These are phyloP conservation scores for Saturnispora zaruensis DNA, from an alignment of 805 yeast species.

Conservation along the genomic window DNA sequence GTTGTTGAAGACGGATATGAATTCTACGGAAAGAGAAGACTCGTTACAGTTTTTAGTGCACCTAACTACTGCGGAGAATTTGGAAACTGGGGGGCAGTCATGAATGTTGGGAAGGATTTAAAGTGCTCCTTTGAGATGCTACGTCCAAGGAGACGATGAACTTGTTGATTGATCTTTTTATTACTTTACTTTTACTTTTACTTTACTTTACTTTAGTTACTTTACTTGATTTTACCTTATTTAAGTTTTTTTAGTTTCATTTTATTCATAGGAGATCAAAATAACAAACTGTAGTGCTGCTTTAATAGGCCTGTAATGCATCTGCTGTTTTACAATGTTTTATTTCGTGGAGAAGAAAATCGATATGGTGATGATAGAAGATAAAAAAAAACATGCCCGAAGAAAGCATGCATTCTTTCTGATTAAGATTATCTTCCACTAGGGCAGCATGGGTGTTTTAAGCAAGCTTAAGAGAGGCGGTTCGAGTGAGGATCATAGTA, in stretches of 20 bases:
- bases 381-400: background rate
- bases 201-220: background rate
- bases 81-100: slow-evolving; percentile 72
- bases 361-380: background rate
- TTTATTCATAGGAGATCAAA: background rate
- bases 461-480: slow-evolving; percentile 1
- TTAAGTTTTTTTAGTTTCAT: background rate
- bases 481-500: background rate
- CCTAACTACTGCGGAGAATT: slow-evolving; percentile 82
- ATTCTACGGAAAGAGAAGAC: slow-evolving; percentile 62
- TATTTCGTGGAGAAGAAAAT: no score
- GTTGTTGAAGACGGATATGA: slow-evolving; percentile 87
- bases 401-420: background rate
- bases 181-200: background rate
- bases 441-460: slow-evolving; percentile 6
- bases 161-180: background rate
- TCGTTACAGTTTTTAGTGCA: slow-evolving; percentile 74
- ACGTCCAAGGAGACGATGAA: slow-evolving; percentile 35
- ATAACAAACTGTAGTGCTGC: background rate
- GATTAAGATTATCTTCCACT: background rate
- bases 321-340: no score
- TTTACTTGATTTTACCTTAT: background rate
- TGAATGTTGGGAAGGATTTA: slow-evolving; percentile 60
- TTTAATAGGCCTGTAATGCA: no score
- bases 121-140: slow-evolving; percentile 66